Base-by-base conservation (phyloP, 768 basidiomycete species). In the Lepiota venenata region DNA sequence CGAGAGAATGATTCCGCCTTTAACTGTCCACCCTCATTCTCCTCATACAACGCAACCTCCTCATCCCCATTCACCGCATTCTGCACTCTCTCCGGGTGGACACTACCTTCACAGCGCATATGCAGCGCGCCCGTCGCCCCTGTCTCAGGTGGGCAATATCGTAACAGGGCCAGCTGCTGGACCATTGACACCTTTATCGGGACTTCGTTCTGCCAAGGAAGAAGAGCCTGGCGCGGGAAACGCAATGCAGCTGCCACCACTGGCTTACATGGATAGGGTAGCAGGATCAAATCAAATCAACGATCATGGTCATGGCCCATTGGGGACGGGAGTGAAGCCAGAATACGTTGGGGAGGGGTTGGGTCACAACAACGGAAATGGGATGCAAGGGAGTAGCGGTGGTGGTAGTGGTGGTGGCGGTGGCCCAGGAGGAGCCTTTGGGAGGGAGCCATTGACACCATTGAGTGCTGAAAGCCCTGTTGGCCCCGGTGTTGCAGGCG, bases 401-500 rank as follows among this genome's bases (percentile, higher is more conserved):
- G 38, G 44, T 16, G 27, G 22, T n/a, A 22, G 39, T 7, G 21
- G 16, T 15, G 50, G 39, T 6, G 39, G 22, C n/a, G 38, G 48
- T 2, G 48, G 50, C 20, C 32, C 32, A 14, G 29, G 44, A 16
- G 40, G 38, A 29, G 47, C 11, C 25, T 16, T 42, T 29, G 41
- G 41, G 11, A 55, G 43, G 46, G 53, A 55, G 47, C 53, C 53
- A 4, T 48, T 55, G 47, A 55, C 53, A 14, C 53, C 53, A 5
- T 35, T 55, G n/a, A 55, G 53, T 42, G 47, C 53, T 4, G 46
- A 55, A 16, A 55, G 53, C 39, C 53, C 53, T 14, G 37, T 55
- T 25, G 53, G 47, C 12, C 46, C 53, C 25, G 53, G 39, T 29
- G 46, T 48, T 41, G 10, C 46, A 11, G 53, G 46, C 12, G 47